Evolutionary conservation across 2,329 filamentous ascomycete species (phyloP), one percentile per base, ranked within the genome.

Genomic region (Verticillium nonalfalfae): DNA sequence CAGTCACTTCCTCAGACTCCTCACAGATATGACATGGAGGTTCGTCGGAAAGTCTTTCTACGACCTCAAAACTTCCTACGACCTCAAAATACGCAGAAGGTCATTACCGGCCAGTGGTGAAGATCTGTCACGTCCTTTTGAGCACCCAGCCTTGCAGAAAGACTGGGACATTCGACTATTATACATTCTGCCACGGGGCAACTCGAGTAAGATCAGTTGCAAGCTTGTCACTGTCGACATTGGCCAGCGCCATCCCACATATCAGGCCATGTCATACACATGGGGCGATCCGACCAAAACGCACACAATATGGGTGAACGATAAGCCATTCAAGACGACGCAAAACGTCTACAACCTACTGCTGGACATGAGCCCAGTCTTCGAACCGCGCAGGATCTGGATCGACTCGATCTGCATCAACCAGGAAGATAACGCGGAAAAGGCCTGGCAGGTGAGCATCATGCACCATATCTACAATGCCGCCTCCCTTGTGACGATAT

Each of bases 321-420:
- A 59, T 3, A 18, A 40, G 33, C 40, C 15, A 26, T 52, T 62
- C 33, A 54, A 50, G 13, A 60, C 64, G 56, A 65, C 64, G 34
- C 35, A 61, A n/a, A 62, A 62, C 11, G 61, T 65, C 21, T 61
- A 63, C 54, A 55, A 56, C 26, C 59, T 59, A 7, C 58, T 65
- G 21, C 57, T 39, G 4, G 55, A 65, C 11, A 14, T 63, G n/a
- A 54, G 63, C 18, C 50, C 26, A 13, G n/a, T 38, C 15, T 40
- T 55, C 15, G 56, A 56, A 31, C 13, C 38, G n/a, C 40, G 63
- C 26, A 61, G 38, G 33, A 66, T 77, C 9, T 77, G 75, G 75
- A 71, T 76, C 3, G 75, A 77, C 40, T 74, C 76, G 64, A 66
- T 77, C 55, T 78, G 75, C 65, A 76, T 78, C 61, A 76, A 78